These are phyloP conservation scores for Setomelanomma holmii DNA, from an alignment of 2,329 filamentous ascomycete species.

Conservation along the genomic window DNA sequence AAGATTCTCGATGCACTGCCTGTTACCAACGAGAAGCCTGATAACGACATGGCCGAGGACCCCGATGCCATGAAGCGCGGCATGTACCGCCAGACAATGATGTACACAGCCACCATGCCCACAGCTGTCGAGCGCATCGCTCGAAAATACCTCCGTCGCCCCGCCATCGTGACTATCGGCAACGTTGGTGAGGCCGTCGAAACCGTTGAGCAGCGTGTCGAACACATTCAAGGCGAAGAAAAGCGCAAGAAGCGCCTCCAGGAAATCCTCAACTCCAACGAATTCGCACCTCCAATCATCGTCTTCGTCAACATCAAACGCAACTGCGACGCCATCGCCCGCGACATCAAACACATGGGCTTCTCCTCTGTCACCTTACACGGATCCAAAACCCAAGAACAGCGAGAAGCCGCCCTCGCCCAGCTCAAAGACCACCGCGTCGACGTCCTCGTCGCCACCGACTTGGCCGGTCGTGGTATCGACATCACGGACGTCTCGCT, in stretches of 20 bases:
- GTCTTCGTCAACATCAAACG: conserved; percentile 99
- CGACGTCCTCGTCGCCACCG: conserved; percentile 92
- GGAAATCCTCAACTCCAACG: conserved; percentile 81
- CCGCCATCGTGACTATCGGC: conserved; percentile 92
- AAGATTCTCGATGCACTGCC: conserved; percentile 96
- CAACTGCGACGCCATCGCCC: conserved; percentile 93
- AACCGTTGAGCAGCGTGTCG: conserved; percentile 95
- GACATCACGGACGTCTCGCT: conserved; percentile 93
- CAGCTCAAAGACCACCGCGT: conserved; percentile 82
- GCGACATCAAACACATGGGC: conserved; percentile 93
- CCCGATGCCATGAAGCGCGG: conserved; percentile 82
- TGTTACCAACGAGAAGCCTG: conserved; percentile 92
- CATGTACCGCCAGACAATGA: conserved; percentile 97
- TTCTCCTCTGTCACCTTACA: conserved; percentile 90
- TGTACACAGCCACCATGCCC: conserved; percentile 99
- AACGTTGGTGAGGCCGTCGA: conserved; percentile 96
- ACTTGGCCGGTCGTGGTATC: conserved; percentile 95
- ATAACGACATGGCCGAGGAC: conserved; percentile 90
- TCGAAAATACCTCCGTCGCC: conserved; percentile 92
- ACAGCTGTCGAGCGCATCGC: conserved; percentile 90
- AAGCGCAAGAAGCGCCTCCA: conserved; percentile 95
- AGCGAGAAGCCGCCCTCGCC: conserved; percentile 89
- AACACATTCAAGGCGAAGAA: conserved; percentile 89
- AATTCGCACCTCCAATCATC: conserved; percentile 90
- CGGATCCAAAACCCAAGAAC: conserved; percentile 95